phyloP scores from a whole-genome alignment of 2,329 filamentous ascomycete genomes.

The Penicillium sp. region DNA sequence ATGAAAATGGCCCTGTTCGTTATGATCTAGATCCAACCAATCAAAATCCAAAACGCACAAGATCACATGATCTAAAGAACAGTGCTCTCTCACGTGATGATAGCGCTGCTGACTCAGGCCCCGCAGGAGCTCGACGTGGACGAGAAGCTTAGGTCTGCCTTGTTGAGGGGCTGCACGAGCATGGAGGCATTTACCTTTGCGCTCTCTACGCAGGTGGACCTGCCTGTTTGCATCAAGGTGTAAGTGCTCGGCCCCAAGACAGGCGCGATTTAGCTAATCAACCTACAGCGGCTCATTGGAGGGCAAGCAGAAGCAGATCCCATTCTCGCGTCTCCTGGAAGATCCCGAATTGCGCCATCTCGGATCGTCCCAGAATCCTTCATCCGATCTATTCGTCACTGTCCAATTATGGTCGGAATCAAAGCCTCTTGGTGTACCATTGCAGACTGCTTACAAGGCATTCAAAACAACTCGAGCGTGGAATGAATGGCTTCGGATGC shows the following conservation, averaged over 20 bases:
- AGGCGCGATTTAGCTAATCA: constrained; percentile 5
- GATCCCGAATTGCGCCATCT: constrained; percentile 79
- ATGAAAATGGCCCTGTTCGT: too few species aligned
- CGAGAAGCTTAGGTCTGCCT: constrained; percentile 2
- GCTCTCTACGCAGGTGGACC: constrained; percentile 76
- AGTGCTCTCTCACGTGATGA: constrained; percentile 9
- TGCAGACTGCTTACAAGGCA: constrained; percentile 88
- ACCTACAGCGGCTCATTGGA: constrained; percentile 66
- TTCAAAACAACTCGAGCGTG: constrained; percentile 73
- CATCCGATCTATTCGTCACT: constrained; percentile 89
- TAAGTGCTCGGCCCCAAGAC: constrained; percentile 40
- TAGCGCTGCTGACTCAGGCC: constrained; percentile 12
- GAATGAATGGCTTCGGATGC: constrained; percentile 95
- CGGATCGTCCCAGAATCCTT: constrained; percentile 76
- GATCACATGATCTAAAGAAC: too few species aligned
- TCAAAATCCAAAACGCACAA: too few species aligned
- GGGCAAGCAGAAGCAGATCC: constrained; percentile 70
- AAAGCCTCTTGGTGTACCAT: constrained; percentile 85
- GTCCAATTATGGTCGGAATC: constrained; percentile 94
- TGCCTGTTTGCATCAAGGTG: constrained; percentile 65
- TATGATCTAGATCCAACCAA: too few species aligned
- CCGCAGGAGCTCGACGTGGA: constrained; percentile 12
- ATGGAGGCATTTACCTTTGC: constrained; percentile 98
- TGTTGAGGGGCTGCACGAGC: constrained; percentile 11
- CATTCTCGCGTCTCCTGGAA: constrained; percentile 73